Base-by-base conservation (phyloP, 345 rosid species). In the Eucalyptus tenuipes region DNA sequence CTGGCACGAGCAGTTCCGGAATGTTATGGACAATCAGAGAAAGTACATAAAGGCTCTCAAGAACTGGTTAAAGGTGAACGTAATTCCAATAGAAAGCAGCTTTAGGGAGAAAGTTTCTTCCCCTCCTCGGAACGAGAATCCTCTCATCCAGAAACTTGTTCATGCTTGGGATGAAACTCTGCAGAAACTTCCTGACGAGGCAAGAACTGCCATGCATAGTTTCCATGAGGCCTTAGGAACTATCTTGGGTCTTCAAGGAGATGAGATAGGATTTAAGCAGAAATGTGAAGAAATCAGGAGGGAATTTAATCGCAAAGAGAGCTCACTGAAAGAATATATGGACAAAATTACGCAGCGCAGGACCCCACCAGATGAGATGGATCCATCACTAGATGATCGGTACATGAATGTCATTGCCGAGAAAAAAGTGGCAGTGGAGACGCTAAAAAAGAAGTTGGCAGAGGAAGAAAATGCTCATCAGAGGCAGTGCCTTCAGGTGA, bases 51-150 rank as follows among this genome's bases (percentile, higher is more conserved):
- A 89, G 91, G 89, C 96, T 49, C 96, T 98, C 4, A 92, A 91
- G 89, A 88, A 13, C 55, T 97, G 99, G 99, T 88, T 97, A 88
- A 96, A 92, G 89, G 92, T 94, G 88, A 98, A 97, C 86, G 96
- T 98, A 86, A 88, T 96, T 90, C 99, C 99, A 17, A 95, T 98
- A 33, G 99, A 97, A 89, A 97, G 98, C 95, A 98, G 90, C 59
- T 91, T 94, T 90, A 95, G 91, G 88, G 99, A 98, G 94, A 96
- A 95, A 91, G 99, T 95, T 84, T 98, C 99, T 86, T 98, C 99
- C 4, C 99, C 99, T 10, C 96, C 95, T 29, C 92, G 99, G 90
- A 87, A 92, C 40, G 94, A 93, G 25, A 93, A 81, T 49, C 98
- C 99, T 5, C 94, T 95, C 7, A 95, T 98, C 80, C 95, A 90